Percentiles rank a stretch among this genome's conserved stretches.
phyloP scores from a whole-genome alignment of 1,284 basidiomycete genomes.

The Fomitopsis palustris region DNA sequence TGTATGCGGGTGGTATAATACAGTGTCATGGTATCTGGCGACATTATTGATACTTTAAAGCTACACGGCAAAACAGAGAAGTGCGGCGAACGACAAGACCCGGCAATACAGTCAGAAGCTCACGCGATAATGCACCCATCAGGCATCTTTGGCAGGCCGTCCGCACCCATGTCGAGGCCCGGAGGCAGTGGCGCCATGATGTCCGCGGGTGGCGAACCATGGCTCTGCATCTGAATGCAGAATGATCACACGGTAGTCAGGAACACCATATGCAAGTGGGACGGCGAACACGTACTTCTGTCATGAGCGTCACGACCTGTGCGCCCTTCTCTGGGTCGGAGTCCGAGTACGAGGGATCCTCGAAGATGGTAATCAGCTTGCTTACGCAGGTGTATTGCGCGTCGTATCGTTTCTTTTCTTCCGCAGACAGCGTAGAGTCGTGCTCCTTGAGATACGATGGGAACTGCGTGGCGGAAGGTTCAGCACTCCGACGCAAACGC shows the following conservation, averaged over 20 bases:
- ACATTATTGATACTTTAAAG: not conserved
- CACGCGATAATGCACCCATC: conserved; percentile 47
- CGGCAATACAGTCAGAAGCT: not conserved
- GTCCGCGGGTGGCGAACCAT: conserved; percentile 86
- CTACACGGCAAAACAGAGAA: not conserved
- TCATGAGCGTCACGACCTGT: conserved; percentile 70
- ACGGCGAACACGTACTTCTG: conserved; percentile 51
- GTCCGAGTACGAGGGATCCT: conserved; percentile 64
- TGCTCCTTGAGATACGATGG: conserved; percentile 72
- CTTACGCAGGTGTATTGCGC: conserved; percentile 65
- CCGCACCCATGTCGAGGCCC: conserved; percentile 57
- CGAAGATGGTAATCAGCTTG: conserved; percentile 74
- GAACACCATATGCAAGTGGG: conserved; percentile 10
- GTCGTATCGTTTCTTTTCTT: conserved; percentile 69
- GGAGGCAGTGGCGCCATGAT: conserved; percentile 91
- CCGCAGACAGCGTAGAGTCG: conserved; percentile 44
- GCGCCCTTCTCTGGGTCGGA: conserved; percentile 50
- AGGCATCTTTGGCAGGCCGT: conserved; percentile 54
- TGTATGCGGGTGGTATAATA: not conserved
- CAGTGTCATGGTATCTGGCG: not conserved
- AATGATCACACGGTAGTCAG: not conserved
- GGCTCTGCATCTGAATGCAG: conserved; percentile 67
- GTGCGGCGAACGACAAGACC: not conserved
- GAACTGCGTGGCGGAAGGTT: conserved; percentile 50
- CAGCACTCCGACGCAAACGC: not conserved